A percentile compares a stretch with the other conserved stretches of the same genome.
Evolutionary conservation across 345 rosid genomes (phyloP).

Genomic region (Erysimum cheiranthoides): DNA sequence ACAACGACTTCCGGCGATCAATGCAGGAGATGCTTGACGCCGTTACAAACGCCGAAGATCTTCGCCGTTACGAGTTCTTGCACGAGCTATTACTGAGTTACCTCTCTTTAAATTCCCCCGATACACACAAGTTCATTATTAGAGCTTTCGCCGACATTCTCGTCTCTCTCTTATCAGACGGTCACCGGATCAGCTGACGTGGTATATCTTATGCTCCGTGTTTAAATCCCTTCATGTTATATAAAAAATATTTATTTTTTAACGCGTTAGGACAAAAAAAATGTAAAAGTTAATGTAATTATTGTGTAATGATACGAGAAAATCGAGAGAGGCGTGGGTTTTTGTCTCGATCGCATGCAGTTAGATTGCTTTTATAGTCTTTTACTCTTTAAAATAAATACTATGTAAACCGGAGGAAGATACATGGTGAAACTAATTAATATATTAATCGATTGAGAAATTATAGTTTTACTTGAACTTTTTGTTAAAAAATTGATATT

Average conservation of each 20-base stretch:
- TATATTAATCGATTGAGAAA: neutral
- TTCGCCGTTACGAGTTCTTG: constrained; percentile 68
- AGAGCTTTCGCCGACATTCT: constrained; percentile 76
- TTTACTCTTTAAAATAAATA: neutral
- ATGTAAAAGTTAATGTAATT: constrained; percentile 16
- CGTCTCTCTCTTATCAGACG: constrained; percentile 51
- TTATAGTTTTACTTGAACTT: neutral
- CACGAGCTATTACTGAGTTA: constrained; percentile 84
- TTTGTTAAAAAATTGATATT: no score
- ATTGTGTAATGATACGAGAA: constrained; percentile 43
- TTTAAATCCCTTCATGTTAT: neutral
- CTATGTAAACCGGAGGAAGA: neutral
- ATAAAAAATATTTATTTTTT: constrained; percentile 2
- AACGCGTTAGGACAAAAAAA: constrained; percentile 25
- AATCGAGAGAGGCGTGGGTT: constrained; percentile 45
- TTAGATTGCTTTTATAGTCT: constrained; percentile 26
- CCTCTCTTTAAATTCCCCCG: constrained; percentile 64
- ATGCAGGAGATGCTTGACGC: constrained; percentile 96
- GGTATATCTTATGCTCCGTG: neutral
- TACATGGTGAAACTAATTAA: neutral
- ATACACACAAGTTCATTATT: constrained; percentile 73
- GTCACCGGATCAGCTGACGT: constrained; percentile 41
- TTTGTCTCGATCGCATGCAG: constrained; percentile 46
- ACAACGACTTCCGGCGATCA: constrained; percentile 71
- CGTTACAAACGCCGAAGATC: constrained; percentile 49